These are phyloP conservation scores for Shiraia bambusicola DNA, from an alignment of 2,329 filamentous ascomycete genomes.

Conservation along the genomic window DNA sequence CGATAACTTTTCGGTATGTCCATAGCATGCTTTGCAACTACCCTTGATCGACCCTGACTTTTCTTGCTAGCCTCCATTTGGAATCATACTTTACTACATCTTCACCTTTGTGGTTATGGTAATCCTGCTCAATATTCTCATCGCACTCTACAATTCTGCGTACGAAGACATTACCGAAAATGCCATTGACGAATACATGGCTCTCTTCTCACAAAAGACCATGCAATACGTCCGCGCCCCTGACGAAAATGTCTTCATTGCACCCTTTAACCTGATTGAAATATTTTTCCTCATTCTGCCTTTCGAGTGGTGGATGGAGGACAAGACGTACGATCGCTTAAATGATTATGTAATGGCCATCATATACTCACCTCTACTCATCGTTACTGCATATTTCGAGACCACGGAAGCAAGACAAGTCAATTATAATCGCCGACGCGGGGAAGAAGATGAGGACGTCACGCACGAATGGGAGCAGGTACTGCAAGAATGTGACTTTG, in stretches of 20 bases:
- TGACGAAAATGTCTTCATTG: constrained; percentile 97
- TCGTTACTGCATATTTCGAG: constrained; percentile 69
- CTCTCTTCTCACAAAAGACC: constrained; percentile 88
- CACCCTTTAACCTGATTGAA: constrained; percentile 92
- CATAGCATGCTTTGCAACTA: background rate
- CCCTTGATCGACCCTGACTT: background rate
- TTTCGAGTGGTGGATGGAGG: constrained; percentile 95
- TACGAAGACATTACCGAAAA: constrained; percentile 94
- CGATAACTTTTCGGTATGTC: constrained; percentile 70
- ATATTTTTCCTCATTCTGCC: constrained; percentile 75
- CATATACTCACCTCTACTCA: constrained; percentile 80
- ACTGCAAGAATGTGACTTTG: constrained; percentile 70
- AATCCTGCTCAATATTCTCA: constrained; percentile 90
- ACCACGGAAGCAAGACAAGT: constrained; percentile 58
- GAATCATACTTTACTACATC: constrained; percentile 92
- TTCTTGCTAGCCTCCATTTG: constrained; percentile 69
- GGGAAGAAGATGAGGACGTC: constrained; percentile 86
- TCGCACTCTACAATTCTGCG: constrained; percentile 93
- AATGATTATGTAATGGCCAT: constrained; percentile 88
- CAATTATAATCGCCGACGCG: constrained; percentile 70
- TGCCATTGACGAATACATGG: constrained; percentile 92
- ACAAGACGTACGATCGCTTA: constrained; percentile 69
- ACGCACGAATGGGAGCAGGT: constrained; percentile 94
- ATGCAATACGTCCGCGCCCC: constrained; percentile 96
- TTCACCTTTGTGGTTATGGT: constrained; percentile 98